Evolutionary conservation across 305 asterid genomes (phyloP).

Genomic region (Rubia occidens): DNA sequence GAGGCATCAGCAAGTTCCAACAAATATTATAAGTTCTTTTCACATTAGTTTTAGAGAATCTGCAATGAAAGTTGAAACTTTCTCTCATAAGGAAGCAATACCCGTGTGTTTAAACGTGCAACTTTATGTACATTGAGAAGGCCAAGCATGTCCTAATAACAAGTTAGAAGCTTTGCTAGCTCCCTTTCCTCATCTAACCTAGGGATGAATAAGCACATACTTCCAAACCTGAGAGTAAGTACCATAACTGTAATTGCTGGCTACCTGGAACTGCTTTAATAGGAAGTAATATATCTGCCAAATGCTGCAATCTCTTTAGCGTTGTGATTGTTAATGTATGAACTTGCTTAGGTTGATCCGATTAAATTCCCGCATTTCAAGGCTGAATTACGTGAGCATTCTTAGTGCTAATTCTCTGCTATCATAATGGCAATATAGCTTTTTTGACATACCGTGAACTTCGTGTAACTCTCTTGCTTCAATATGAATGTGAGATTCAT

Average conservation of each 20-base stretch:
- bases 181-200: slow-evolving; percentile 83
- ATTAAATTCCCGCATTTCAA: too few relatives aligned
- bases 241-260: background rate
- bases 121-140: slow-evolving; percentile 83
- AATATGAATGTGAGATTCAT: too few relatives aligned
- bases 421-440: too few relatives aligned
- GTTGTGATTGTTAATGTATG: slow-evolving; percentile 10
- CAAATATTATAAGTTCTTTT: background rate
- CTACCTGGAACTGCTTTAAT: slow-evolving; percentile 82
- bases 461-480: too few relatives aligned
- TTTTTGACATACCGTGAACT: too few relatives aligned
- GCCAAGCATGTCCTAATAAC: slow-evolving; percentile 92
- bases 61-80: background rate
- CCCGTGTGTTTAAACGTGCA: slow-evolving; percentile 84
- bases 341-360: too few relatives aligned
- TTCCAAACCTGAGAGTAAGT: background rate
- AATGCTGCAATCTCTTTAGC: slow-evolving; percentile 80
- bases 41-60: background rate
- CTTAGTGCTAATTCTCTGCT: too few relatives aligned
- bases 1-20: background rate
- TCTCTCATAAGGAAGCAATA: slow-evolving; percentile 5
- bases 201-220: slow-evolving; percentile 15
- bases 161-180: slow-evolving; percentile 86
- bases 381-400: too few relatives aligned
- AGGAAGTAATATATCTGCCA: slow-evolving; percentile 80